Evolutionary conservation across 169 alveolate genomes (phyloP), one percentile per base, ranked within the genome.

Genomic region (Babesia divergens): DNA sequence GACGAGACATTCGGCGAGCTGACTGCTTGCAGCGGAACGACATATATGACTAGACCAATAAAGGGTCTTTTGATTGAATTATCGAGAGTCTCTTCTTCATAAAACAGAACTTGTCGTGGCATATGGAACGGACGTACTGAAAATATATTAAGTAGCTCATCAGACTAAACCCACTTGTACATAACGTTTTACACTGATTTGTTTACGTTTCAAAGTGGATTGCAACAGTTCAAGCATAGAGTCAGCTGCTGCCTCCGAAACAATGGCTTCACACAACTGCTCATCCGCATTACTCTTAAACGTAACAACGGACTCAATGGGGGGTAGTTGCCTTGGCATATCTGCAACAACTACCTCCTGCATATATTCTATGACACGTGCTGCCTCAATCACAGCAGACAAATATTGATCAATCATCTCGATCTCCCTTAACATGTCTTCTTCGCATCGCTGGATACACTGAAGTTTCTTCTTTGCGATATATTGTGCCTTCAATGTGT

Each of bases 221-320:
- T 56, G 67, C 18, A 77, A 37, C 43, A 51, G 13, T 34, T 77
- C 82, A 31, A 77, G 22, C 82, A 77, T 67, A 31, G 42, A 64
- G 58, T 53, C 53, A 24, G 58, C 55, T 14, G 82, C 53, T 24
- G 82, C 74, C 62, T 77, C 86, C 32, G 56, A 22, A 16, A 47
- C 69, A 16, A 77, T 38, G 14, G 64, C 54, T 18, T 49, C 49
- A 38, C 59, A 35, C 7, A 65, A 31, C 34, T 60, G 38, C 13
- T 62, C 72, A 7, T 62, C 51, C 42, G 14, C 38, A 6, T 38
- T 1, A 24, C 37, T 58, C 0, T 24, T 11, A 26, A 6, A 35
- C 26, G 32, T 22, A 5, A 16, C 7, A 26, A 11, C 5, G 40
- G 26, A 37, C 1, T 37, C 53, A 1, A 3, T 6, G 3, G 9